A percentile compares a stretch with the other conserved stretches of the same genome.
Evolutionary conservation across 2,329 filamentous ascomycete species (phyloP).

Genomic region (Nannizziopsis arthrosporioides): DNA sequence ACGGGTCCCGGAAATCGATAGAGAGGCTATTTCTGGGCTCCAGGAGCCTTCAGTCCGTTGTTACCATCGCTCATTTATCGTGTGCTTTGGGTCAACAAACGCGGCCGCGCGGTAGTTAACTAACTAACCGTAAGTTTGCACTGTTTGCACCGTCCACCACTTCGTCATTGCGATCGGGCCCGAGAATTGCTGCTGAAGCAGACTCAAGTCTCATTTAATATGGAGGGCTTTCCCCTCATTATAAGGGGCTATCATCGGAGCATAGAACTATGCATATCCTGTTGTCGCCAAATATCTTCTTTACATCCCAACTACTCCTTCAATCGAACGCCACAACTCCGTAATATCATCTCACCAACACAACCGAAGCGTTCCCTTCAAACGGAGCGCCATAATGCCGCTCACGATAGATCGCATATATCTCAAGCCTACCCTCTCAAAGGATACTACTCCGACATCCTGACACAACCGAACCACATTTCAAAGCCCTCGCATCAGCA

Average conservation of each 20-base stretch:
- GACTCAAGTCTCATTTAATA: background rate
- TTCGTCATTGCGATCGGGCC: background rate
- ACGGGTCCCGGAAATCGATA: background rate
- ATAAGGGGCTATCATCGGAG: background rate
- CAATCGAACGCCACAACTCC: background rate
- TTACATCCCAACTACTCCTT: background rate
- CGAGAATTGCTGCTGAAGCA: background rate
- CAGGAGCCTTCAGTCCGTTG: background rate
- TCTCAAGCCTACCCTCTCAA: constrained; percentile 32
- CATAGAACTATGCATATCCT: constrained; percentile 5
- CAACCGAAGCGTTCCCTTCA: constrained; percentile 6
- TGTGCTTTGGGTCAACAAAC: constrained; percentile 11
- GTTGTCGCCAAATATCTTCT: constrained; percentile 1
- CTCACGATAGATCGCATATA: background rate
- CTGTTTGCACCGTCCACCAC: constrained; percentile 24
- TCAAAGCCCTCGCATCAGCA: constrained; percentile 4
- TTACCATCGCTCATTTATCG: background rate
- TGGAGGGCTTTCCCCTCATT: constrained; percentile 10
- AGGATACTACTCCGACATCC: constrained; percentile 36
- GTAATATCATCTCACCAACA: background rate
- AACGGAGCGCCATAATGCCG: background rate
- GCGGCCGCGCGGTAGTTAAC: constrained; percentile 6
- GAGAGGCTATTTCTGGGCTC: background rate
- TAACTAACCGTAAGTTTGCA: no score
- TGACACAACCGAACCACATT: constrained; percentile 22